Percentiles rank a stretch among this genome's conserved stretches.
Conservation (phyloP, 2,329 filamentous ascomycete species). For the Fusarium musae region DNA sequence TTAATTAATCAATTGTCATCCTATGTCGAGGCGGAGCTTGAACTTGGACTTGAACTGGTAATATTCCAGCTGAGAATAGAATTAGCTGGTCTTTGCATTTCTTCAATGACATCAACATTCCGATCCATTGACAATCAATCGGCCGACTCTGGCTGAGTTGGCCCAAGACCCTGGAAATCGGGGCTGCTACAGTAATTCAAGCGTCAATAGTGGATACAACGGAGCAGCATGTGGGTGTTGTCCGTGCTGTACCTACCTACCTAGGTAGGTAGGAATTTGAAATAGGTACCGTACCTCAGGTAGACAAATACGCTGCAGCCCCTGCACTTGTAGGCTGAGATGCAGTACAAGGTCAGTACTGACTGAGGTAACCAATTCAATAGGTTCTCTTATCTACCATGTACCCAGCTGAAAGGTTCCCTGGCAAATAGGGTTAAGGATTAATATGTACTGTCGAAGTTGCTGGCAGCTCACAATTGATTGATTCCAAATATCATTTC, state of each 20-base stretch:
- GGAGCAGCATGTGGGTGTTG: not conserved
- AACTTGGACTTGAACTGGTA: conserved; percentile 12
- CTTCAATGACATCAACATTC: conserved; percentile 37
- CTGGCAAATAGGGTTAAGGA: not conserved
- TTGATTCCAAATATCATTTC: conserved; percentile 2
- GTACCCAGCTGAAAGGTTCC: not conserved
- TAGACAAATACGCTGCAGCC: not conserved
- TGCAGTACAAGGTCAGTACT: not conserved
- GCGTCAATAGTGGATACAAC: conserved; percentile 5
- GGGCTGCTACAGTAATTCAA: not conserved
- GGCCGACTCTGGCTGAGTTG: conserved; percentile 6
- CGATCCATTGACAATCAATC: not conserved
- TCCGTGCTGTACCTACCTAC: not conserved
- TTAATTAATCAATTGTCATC: not conserved
- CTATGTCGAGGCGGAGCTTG: conserved; percentile 7
- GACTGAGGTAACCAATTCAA: not conserved
- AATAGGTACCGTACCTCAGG: not conserved
- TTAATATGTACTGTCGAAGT: not conserved
- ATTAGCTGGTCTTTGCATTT: not conserved
- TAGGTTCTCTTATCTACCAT: not conserved
- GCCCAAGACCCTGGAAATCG: conserved; percentile 1
- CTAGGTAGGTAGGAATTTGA: not conserved
- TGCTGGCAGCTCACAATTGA: not conserved
- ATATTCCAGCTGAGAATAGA: not conserved
- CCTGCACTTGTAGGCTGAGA: not conserved